Percentiles rank a stretch among this genome's conserved stretches.
Evolutionary conservation across 129 eudicot species (phyloP).

Genomic region (Centaurea solstitialis): DNA sequence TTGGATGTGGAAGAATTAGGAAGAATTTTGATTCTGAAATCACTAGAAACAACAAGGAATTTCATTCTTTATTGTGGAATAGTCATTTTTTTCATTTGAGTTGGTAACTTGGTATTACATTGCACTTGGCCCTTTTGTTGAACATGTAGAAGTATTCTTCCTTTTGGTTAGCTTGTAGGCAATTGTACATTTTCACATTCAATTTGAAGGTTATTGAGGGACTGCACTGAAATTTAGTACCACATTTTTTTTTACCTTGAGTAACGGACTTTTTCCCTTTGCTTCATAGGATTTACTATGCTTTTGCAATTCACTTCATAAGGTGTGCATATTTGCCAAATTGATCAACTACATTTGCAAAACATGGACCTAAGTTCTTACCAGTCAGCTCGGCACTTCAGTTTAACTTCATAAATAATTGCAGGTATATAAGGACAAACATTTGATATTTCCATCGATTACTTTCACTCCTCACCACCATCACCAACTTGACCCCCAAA

Average conservation of each 20-base stretch:
- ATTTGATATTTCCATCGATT: background rate
- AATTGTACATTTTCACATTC: conserved; percentile 1
- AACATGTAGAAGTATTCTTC: background rate
- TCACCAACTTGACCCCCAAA: background rate
- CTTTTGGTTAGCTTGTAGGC: background rate
- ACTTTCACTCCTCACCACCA: background rate
- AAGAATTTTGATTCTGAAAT: background rate
- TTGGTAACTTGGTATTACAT: background rate
- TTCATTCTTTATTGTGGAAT: background rate
- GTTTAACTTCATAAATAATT: background rate
- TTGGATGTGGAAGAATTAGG: background rate
- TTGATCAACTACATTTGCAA: background rate
- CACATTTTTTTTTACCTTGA: background rate
- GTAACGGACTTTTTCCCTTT: background rate
- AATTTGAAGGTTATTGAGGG: background rate
- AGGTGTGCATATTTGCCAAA: background rate
- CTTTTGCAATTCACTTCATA: background rate
- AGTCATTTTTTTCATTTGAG: background rate
- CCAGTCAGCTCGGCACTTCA: background rate
- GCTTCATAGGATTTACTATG: background rate
- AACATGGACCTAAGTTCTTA: background rate
- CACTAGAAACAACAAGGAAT: background rate
- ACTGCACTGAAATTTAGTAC: background rate
- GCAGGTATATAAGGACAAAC: background rate
- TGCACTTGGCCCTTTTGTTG: background rate